Base-by-base conservation (phyloP, 306 rosid species). In the Casuarina cunninghamiana region DNA sequence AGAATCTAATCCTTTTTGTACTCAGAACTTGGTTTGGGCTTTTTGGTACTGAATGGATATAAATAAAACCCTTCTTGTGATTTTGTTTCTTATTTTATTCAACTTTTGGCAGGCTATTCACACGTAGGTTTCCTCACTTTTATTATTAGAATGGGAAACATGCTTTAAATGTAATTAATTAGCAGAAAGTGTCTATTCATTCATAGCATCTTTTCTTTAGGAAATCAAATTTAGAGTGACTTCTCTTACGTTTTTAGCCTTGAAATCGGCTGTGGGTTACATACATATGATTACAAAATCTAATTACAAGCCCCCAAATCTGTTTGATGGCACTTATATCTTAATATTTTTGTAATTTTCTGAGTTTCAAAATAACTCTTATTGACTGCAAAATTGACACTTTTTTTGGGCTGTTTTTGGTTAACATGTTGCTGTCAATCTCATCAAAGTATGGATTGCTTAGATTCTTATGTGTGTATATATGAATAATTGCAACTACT, bases 11-110 rank as follows among this genome's bases (percentile, higher is more conserved):
- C 3, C n/a, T 26, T 19, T 8, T 11, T 58, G 10, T 21, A 26
- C 57, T 0, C 10, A 43, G 53, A 53, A 60, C 26, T 21, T 42
- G 60, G 53, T 17, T 49, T 69, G 75, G 54, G 15, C 48, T 44
- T 61, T 39, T n/a, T 74, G 60, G 51, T 49, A 61, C 65, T 71
- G 35, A 69, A 67, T 67, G 45, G 26, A 26, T 38, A 37, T 37
- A 4, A 57, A 37, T 19, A 39, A 26, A 63, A 26, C 26, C 46
- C 73, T 63, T 60, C 10, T 55, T 51, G 44, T 39, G 51, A 12
- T 17, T 62, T 5, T 32, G 19, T 44, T 71, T 26, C 48, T 49
- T n/a, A 3, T 37, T 26, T 26, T 65, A 49, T 69, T 42, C 10
- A 26, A 58, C 32, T 58, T 9, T 26, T 58, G 54, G 7, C 45